Conservation (phyloP, 352 stramenopile genomes). For the Phytophthora chlamydospora region DNA sequence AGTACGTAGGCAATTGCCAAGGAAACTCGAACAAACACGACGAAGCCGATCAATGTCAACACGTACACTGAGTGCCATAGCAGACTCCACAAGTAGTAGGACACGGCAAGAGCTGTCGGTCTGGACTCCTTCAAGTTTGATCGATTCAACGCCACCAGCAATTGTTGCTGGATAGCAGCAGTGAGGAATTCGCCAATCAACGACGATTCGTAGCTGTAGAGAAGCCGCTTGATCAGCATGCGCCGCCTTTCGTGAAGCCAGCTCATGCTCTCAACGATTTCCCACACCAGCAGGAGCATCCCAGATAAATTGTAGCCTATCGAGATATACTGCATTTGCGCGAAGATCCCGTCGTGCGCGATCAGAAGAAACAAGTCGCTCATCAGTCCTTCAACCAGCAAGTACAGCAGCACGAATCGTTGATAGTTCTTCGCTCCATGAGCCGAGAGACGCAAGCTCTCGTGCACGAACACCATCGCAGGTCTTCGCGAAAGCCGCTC, state of each 20-base stretch:
- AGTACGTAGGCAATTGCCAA: constrained; percentile 4
- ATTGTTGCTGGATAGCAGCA: constrained; percentile 13
- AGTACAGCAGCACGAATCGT: constrained; percentile 21
- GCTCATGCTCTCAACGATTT: constrained; percentile 26
- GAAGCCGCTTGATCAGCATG: constrained; percentile 20
- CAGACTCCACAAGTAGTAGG: constrained; percentile 34
- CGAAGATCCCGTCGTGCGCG: constrained; percentile 18
- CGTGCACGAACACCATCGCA: constrained; percentile 20
- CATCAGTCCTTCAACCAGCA: constrained; percentile 34
- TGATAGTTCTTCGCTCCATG: constrained; percentile 20
- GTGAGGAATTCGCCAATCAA: constrained; percentile 26
- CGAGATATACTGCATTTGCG: constrained; percentile 25
- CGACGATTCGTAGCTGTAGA: constrained; percentile 29
- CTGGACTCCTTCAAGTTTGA: constrained; percentile 22
- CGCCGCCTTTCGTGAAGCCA: constrained; percentile 9
- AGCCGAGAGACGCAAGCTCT: constrained; percentile 13
- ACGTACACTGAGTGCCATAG: constrained; percentile 22
- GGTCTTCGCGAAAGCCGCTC: constrained; percentile 1
- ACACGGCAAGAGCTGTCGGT: constrained; percentile 6
- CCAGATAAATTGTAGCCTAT: constrained; percentile 35
- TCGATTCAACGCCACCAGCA: constrained; percentile 19
- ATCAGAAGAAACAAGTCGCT: constrained; percentile 34
- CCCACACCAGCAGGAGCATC: constrained; percentile 24
- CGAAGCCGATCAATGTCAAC: constrained; percentile 18
- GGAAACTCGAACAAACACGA: constrained; percentile 9